Base-by-base conservation (phyloP, 192 early-diverging fungal genomes). In the Allomyces javanicus region DNA sequence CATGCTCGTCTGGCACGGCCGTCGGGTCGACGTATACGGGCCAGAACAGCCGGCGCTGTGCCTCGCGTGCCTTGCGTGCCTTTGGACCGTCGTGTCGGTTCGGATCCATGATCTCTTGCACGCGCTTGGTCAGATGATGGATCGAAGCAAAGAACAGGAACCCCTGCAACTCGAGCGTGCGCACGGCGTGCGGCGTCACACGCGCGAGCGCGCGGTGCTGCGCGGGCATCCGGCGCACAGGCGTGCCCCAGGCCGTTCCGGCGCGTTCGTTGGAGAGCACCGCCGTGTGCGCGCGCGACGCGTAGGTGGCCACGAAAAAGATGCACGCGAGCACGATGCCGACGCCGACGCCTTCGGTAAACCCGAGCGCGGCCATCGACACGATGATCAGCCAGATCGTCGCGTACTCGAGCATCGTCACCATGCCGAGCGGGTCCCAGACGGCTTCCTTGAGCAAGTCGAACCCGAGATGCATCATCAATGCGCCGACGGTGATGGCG, bases 111-210 rank as follows among this genome's bases (percentile, higher is more conserved):
- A 85, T 74, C 24, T 78, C 75, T 63, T 81, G 81, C 63, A 91
- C 86, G n/a, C 76, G 79, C 22, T 76, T 78, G 66, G 89, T 88
- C 19, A 91, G 84, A 66, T 88, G 85, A 65, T 85, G 87, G 67
- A 94, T 89, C 0, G 93, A 93, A 45, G 93, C 95, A 78, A 96
- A 98, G 70, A 98, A 98, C 81, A 98, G 81, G 68, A 95, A 95
- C 23, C 94, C 89, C 72, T 98, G 93, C 64, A 96, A 72, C 68
- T 87, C 87, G 72, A 96, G 81, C 10, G 89, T 85, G 66, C 88
- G 86, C 65, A 95, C 93, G 50, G 50, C 50, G 69, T 93, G 91
- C 12, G 77, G 79, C 40, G 88, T 90, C 10, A 92, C 88, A 45
- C 86, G 76, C 65, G 87, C 84, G 67, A 98, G 72, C 67, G 91